Conservation (phyloP, 1,139 yeast genomes). For the Nakaseomyces uthaithaninus region DNA sequence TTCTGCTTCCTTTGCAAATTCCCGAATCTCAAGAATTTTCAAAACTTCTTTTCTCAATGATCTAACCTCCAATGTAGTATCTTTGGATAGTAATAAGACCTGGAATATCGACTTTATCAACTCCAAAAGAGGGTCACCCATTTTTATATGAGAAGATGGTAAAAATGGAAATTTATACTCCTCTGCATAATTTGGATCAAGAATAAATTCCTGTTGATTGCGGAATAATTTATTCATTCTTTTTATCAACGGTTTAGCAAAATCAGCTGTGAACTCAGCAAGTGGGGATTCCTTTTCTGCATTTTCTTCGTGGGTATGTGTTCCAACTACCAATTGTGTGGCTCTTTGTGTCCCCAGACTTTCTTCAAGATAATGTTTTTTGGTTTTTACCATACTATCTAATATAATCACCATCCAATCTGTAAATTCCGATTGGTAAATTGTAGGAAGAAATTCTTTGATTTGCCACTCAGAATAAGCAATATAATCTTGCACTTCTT, state of each 20-base stretch:
- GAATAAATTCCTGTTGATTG: slow-evolving; percentile 63
- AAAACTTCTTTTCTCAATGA: slow-evolving; percentile 67
- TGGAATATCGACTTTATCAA: slow-evolving; percentile 71
- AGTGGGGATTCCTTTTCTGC: slow-evolving; percentile 35
- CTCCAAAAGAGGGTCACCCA: slow-evolving; percentile 69
- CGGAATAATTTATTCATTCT: slow-evolving; percentile 59
- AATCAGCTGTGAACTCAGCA: slow-evolving; percentile 36
- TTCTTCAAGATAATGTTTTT: slow-evolving; percentile 36
- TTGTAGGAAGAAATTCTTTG: slow-evolving; percentile 60
- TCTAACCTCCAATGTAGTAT: slow-evolving; percentile 63
- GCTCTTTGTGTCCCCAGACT: slow-evolving; percentile 48
- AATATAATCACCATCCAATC: slow-evolving; percentile 78
- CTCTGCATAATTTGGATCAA: slow-evolving; percentile 53
- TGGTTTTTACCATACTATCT: slow-evolving; percentile 57
- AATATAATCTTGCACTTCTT: slow-evolving; percentile 48
- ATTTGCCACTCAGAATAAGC: slow-evolving; percentile 78
- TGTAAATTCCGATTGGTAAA: slow-evolving; percentile 74
- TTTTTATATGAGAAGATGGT: slow-evolving; percentile 59
- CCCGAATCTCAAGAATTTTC: slow-evolving; percentile 66
- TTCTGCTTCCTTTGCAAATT: slow-evolving; percentile 71
- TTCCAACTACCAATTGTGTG: slow-evolving; percentile 56
- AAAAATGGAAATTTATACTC: slow-evolving; percentile 67
- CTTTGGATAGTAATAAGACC: slow-evolving; percentile 57
- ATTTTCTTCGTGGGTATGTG: slow-evolving; percentile 33
- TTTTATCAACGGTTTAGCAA: slow-evolving; percentile 57